These are phyloP conservation scores for Aspergillus baeticus DNA, from an alignment of 495 filamentous ascomycete species.

Conservation along the genomic window DNA sequence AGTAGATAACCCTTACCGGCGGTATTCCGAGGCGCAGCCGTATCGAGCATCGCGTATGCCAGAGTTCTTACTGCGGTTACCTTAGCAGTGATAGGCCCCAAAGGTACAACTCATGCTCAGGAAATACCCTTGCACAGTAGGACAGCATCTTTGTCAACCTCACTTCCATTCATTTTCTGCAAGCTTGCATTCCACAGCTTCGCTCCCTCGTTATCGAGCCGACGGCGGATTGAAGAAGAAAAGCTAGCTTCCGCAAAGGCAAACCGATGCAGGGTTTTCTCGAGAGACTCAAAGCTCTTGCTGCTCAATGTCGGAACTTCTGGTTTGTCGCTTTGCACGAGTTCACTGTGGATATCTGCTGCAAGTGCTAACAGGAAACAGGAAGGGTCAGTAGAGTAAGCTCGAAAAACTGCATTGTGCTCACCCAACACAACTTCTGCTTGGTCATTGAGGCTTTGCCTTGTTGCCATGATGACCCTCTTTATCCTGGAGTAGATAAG, in stretches of 20 bases:
- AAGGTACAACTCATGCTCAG: background rate
- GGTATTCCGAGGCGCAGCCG: constrained; percentile 55
- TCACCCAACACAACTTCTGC: constrained; percentile 11
- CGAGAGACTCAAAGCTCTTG: constrained; percentile 6
- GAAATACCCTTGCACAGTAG: constrained; percentile 21
- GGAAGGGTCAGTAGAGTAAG: background rate
- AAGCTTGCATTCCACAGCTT: constrained; percentile 34
- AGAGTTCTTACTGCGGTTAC: constrained; percentile 54
- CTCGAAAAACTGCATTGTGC: background rate
- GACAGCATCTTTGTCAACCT: background rate
- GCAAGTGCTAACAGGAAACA: constrained; percentile 12
- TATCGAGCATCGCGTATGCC: constrained; percentile 68
- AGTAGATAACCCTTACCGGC: too few relatives aligned
- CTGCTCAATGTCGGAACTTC: background rate
- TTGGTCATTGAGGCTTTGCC: background rate
- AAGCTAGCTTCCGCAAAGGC: constrained; percentile 5
- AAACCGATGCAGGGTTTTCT: constrained; percentile 10
- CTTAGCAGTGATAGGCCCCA: background rate
- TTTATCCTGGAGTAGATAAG: too few relatives aligned
- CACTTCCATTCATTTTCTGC: background rate
- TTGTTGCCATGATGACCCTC: constrained; percentile 1
- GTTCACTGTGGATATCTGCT: constrained; percentile 24
- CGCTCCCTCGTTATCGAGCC: constrained; percentile 37
- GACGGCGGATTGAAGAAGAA: constrained; percentile 12
- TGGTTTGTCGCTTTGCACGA: background rate